phyloP scores from a whole-genome alignment of 805 yeast species.

The Lipomyces kockii region DNA sequence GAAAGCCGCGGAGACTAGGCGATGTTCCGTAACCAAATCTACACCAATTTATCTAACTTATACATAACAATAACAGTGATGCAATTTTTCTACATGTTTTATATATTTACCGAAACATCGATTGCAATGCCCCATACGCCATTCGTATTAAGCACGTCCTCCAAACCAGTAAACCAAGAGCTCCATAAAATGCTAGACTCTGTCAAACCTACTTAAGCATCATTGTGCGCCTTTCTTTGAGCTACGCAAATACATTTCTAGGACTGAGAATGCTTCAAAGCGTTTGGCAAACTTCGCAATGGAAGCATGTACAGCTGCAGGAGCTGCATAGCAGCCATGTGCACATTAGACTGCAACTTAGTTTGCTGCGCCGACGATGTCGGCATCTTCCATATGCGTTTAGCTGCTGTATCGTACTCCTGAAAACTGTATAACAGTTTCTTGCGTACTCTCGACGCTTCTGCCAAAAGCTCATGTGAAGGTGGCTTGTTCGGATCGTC shows the following conservation, averaged over 20 bases:
- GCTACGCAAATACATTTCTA: background rate
- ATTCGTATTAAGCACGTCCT: background rate
- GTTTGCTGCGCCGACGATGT: constrained; percentile 52
- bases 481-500: constrained; percentile 45
- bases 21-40: too few relatives aligned
- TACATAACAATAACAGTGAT: background rate
- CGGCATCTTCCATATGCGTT: constrained; percentile 48
- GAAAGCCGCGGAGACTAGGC: too few relatives aligned
- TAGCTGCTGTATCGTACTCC: constrained; percentile 56
- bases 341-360: constrained; percentile 58
- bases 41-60: background rate
- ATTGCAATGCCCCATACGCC: background rate
- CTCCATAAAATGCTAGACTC: background rate
- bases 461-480: constrained; percentile 43
- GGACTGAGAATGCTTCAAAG: constrained; percentile 42
- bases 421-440: constrained; percentile 56
- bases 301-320: constrained; percentile 70
- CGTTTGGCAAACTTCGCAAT: constrained; percentile 62
- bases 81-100: background rate
- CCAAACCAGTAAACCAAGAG: background rate
- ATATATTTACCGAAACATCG: background rate
- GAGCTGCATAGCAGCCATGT: constrained; percentile 59
- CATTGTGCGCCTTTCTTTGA: background rate
- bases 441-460: constrained; percentile 51
- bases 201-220: background rate